A percentile compares a stretch with the other conserved stretches of the same genome.
These are phyloP conservation scores for Cymbidium sinense DNA, from an alignment of 106 monocot genomes.

Conservation along the genomic window DNA sequence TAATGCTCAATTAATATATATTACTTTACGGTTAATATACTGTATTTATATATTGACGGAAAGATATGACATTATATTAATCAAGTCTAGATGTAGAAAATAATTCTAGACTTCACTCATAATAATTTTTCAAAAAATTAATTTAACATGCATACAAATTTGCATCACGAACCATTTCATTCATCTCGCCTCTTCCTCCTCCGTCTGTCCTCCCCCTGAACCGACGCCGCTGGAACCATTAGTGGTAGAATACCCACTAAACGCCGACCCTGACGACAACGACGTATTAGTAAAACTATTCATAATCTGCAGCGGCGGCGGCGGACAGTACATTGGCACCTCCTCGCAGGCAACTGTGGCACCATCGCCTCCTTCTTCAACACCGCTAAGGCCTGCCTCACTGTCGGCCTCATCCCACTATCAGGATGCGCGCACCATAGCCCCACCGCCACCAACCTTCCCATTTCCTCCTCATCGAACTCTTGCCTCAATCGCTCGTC, in stretches of 20 bases:
- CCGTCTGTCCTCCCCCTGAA: background rate
- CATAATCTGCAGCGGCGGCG: background rate
- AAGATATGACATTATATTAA: no score
- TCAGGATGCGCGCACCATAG: conserved; percentile 23
- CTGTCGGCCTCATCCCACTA: background rate
- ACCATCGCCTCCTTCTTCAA: conserved; percentile 7
- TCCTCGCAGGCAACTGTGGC: conserved; percentile 7
- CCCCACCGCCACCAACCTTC: conserved; percentile 11
- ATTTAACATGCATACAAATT: no score
- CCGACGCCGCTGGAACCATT: background rate
- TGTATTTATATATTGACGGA: no score
- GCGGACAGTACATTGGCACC: conserved; percentile 5
- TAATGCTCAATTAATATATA: no score
- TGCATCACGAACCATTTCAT: background rate
- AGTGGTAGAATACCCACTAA: background rate
- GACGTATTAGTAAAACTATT: background rate
- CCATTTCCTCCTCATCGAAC: conserved; percentile 11
- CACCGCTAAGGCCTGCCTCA: conserved; percentile 9
- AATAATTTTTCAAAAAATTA: no score
- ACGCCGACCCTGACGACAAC: background rate
- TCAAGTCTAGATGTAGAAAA: no score
- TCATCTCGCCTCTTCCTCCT: background rate
- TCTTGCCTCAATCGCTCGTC: background rate
- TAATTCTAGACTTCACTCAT: no score
- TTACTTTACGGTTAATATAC: no score